A percentile compares a stretch with the other conserved stretches of the same genome.
These are phyloP conservation scores for Phytophthora boehmeriae DNA, from an alignment of 352 stramenopile genomes.

Conservation along the genomic window DNA sequence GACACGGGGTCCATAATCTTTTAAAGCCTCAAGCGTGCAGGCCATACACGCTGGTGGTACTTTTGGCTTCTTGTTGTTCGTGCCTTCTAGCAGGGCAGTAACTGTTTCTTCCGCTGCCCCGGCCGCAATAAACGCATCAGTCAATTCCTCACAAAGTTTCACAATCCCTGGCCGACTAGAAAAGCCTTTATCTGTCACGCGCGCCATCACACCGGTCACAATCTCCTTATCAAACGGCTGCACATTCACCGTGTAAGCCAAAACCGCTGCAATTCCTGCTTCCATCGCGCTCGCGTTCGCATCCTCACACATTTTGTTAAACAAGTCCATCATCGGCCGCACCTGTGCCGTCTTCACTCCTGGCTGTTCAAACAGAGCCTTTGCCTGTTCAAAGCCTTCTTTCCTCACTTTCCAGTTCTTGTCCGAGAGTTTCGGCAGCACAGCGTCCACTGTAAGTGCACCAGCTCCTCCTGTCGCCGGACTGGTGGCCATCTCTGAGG, in stretches of 20 bases:
- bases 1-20: constrained; percentile 80
- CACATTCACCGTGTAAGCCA: constrained; percentile 71
- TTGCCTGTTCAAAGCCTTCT: constrained; percentile 81
- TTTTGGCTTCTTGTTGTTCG: constrained; percentile 89
- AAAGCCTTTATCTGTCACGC: constrained; percentile 86
- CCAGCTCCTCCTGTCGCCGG: neutral
- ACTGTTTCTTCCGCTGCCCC: constrained; percentile 82
- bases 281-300: constrained; percentile 85
- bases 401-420: constrained; percentile 91
- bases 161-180: constrained; percentile 75
- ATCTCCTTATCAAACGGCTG: constrained; percentile 76
- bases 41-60: constrained; percentile 76
- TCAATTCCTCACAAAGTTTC: constrained; percentile 82
- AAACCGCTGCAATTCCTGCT: constrained; percentile 68
- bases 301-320: constrained; percentile 86
- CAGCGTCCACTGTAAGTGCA: constrained; percentile 37
- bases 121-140: constrained; percentile 72
- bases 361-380: constrained; percentile 58
- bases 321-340: constrained; percentile 58
- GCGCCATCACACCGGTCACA: constrained; percentile 72
- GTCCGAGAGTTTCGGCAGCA: constrained; percentile 68
- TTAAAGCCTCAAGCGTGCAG: constrained; percentile 71
- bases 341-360: constrained; percentile 52
- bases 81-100: constrained; percentile 76
- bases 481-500: constrained; percentile 8